Evolutionary conservation across 805 yeast genomes (phyloP), one percentile per base, ranked within the genome.

Genomic region (Ogataea philodendri): DNA sequence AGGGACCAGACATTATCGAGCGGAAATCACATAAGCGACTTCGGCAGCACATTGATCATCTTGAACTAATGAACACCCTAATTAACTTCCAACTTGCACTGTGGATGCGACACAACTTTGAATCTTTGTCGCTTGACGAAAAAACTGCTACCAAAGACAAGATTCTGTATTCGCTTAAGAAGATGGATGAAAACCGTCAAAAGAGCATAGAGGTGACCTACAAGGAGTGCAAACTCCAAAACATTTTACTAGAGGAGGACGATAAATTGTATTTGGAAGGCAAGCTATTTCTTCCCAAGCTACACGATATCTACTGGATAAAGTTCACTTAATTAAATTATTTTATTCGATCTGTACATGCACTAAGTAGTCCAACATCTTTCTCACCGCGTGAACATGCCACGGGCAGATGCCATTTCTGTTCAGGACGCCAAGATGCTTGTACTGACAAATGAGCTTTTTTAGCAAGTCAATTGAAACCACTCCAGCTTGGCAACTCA

Each of bases 401-500:
- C 88, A 81, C 16, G 94, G 94, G 3, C 78, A 65, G 10, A 35
- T 43, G 5, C 35, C 40, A 13, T 41, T 37, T 6, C 42, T 46
- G 15, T 26, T 45, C 30, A 83, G 52, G 2, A 44, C 36, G 23
- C 57, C 51, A 34, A 58, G 42, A 39, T 76, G 76, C 50, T 81
- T 70, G 61, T 74, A 81, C 41, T 84, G 90, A 15, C 61, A 57
- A 44, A 84, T 59, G 2, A 84, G 52, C 9, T 69, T 67, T 41
- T 69, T 73, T 66, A 84, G 63, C 16, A 84, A 57, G 6, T 67
- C 70, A 13, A 67, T 67, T 2, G 77, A 66, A 37, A 76, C 70
- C 58, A 84, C 74, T 25, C 77, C 76, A 23, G 77, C 74, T 11
- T 88, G 86, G 49, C 90, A 84, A 52, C 88, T 83, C 45, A 84